These are phyloP conservation scores for Hemisphaericaspora xylofermentans DNA, from an alignment of 1,139 yeast genomes.

Conservation along the genomic window DNA sequence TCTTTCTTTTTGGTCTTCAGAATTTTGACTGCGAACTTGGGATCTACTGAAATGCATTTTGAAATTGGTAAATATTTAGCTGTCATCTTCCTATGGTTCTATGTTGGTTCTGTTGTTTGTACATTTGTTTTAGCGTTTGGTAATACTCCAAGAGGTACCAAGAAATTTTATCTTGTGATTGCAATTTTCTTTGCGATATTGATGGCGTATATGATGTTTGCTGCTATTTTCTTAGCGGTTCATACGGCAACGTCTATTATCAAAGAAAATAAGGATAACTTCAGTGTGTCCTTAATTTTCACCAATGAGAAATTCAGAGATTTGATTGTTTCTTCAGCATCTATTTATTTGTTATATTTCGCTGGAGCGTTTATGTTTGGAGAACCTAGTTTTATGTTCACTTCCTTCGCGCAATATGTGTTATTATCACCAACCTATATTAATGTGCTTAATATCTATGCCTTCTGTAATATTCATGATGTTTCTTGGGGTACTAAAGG, in stretches of 20 bases:
- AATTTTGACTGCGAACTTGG: constrained; percentile 69
- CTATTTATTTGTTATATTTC: constrained; percentile 48
- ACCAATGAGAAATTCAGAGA: constrained; percentile 45
- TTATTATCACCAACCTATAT: constrained; percentile 48
- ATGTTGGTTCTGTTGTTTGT: constrained; percentile 82
- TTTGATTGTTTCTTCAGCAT: constrained; percentile 47
- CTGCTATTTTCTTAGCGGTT: constrained; percentile 50
- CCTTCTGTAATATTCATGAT: constrained; percentile 52
- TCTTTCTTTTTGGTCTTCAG: constrained; percentile 80
- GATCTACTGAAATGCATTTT: constrained; percentile 44
- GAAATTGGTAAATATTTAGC: constrained; percentile 77
- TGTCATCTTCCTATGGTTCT: constrained; percentile 84
- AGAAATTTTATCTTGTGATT: constrained; percentile 75
- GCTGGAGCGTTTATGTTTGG: constrained; percentile 46
- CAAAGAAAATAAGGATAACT: constrained; percentile 37
- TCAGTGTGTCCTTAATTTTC: constrained; percentile 41
- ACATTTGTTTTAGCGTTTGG: constrained; percentile 92
- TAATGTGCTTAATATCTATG: constrained; percentile 49
- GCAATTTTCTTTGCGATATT: constrained; percentile 85
- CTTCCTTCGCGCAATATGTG: constrained; percentile 46
- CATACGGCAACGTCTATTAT: constrained; percentile 39
- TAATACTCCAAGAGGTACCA: constrained; percentile 91
- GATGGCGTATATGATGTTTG: constrained; percentile 88
- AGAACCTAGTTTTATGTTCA: constrained; percentile 55
- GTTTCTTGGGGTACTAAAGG: constrained; percentile 55